phyloP scores from a whole-genome alignment of 176 grass and related monocot species.

The Tuctoria greenei region DNA sequence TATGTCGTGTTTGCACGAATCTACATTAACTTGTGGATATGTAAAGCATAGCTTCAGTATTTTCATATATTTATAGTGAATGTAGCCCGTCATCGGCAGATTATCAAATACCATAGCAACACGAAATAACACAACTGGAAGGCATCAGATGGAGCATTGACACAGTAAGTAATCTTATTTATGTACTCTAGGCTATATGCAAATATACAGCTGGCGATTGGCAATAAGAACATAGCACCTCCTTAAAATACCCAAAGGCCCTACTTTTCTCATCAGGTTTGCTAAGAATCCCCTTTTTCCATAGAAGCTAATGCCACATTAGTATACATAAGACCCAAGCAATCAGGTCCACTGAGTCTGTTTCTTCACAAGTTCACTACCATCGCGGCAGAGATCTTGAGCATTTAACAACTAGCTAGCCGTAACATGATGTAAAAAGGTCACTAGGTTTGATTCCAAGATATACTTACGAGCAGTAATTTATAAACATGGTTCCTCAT shows the following conservation, averaged over 20 bases:
- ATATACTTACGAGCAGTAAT: neutral
- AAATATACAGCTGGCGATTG: neutral
- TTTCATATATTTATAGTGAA: slow-evolving; percentile 5
- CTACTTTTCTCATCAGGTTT: neutral
- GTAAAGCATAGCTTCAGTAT: neutral
- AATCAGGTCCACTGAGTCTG: neutral
- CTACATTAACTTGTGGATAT: too few relatives aligned
- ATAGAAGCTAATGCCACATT: neutral
- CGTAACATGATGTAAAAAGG: neutral
- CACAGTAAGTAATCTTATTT: too few relatives aligned
- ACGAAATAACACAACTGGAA: neutral
- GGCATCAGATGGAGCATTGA: neutral
- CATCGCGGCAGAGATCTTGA: neutral
- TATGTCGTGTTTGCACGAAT: too few relatives aligned
- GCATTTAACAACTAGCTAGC: neutral
- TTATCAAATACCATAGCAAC: neutral
- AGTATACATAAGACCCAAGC: neutral
- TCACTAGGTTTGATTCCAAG: neutral
- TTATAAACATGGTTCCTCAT: neutral
- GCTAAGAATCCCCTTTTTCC: neutral
- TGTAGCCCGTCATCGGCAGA: neutral
- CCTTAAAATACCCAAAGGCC: neutral
- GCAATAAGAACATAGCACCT: neutral
- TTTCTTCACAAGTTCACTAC: slow-evolving; percentile 9
- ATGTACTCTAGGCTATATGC: too few relatives aligned